Base-by-base conservation (phyloP, 73 alveolate genomes). In the Paramecium sonneborni region DNA sequence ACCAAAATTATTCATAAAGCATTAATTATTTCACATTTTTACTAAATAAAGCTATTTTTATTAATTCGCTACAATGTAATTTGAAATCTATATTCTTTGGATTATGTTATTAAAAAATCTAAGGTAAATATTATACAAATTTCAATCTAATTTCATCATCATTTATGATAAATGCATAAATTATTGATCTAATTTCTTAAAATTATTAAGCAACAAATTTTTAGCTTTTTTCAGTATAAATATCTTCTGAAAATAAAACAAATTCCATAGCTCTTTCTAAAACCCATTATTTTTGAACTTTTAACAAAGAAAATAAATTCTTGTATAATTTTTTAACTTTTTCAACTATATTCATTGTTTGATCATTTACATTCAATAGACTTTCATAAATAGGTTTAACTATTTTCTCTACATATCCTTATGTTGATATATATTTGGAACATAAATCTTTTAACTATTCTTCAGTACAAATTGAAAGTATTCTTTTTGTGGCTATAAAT, bases 401-500 rank as follows among this genome's bases (percentile, higher is more conserved):
- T 11, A 62, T 62, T 12, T 62, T 62, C 2, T 62, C 39, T 12
- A 62, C 6, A 30, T 62, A 62, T 14, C 84, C 84, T 30, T 62
- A 62, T 23, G 84, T 62, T 26, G 84, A 62, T 23, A 62, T 62
- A 32, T 62, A 62, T 9, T 32, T 26, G 6, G 39, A 30, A 62
- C 84, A 62, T 30, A 62, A 24, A 62, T 26, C 24, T 62, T 46
- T 62, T n/a, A 62, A 62, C 6, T 62, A 12, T 0, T 62, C 84
- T 2, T 62, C 84, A 23, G 43, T 62, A 10, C 84, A 62, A 62
- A 62, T 26, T 0, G 39, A 62, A 1, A 62, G 44, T 62, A 62
- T 62, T 62, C 84, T 62, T 62, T 62, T 62, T 62, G 84, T 62
- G 84, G 84, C 84, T 62, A 62, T 1, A 2, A 62, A 62, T 62